Conservation (phyloP, 352 stramenopile genomes). For the Blastocystis sp. region DNA sequence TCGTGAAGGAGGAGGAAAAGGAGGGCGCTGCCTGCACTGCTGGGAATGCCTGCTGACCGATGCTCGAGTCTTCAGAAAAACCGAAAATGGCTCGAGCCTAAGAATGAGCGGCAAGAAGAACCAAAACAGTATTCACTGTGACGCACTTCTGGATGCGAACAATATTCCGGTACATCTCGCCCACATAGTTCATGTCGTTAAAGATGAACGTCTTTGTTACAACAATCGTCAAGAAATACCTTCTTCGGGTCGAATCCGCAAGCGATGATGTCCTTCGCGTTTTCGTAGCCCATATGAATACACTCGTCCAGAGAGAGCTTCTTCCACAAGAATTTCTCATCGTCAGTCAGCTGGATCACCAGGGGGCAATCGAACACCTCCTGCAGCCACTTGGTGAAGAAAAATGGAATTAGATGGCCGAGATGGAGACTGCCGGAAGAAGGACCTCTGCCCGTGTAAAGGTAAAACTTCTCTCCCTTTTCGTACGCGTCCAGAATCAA, state of each 20-base stretch:
- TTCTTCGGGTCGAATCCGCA: constrained; percentile 84
- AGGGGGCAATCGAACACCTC: constrained; percentile 96
- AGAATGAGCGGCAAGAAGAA: constrained; percentile 65
- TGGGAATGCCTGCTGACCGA: constrained; percentile 96
- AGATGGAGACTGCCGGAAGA: constrained; percentile 94
- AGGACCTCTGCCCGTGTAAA: constrained; percentile 96
- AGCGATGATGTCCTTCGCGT: constrained; percentile 99
- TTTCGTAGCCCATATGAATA: constrained; percentile 89
- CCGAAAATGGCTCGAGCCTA: constrained; percentile 96
- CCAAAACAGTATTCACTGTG: constrained; percentile 78
- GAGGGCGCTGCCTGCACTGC: constrained; percentile 92
- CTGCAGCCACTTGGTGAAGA: constrained; percentile 97
- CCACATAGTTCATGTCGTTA: constrained; percentile 96
- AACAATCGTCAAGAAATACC: constrained; percentile 72
- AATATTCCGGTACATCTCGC: constrained; percentile 96
- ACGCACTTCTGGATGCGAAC: constrained; percentile 98
- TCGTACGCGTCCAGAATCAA: constrained; percentile 87
- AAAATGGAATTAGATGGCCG: constrained; percentile 97
- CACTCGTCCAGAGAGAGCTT: constrained; percentile 73
- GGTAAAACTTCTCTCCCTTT: constrained; percentile 91
- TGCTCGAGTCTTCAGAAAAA: constrained; percentile 90
- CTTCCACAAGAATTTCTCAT: constrained; percentile 99
- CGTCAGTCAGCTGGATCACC: constrained; percentile 99
- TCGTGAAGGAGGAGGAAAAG: constrained; percentile 92
- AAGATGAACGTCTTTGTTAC: constrained; percentile 97